These are phyloP conservation scores for Lipomyces yamanashiensis DNA, from an alignment of 805 yeast genomes.

Conservation along the genomic window DNA sequence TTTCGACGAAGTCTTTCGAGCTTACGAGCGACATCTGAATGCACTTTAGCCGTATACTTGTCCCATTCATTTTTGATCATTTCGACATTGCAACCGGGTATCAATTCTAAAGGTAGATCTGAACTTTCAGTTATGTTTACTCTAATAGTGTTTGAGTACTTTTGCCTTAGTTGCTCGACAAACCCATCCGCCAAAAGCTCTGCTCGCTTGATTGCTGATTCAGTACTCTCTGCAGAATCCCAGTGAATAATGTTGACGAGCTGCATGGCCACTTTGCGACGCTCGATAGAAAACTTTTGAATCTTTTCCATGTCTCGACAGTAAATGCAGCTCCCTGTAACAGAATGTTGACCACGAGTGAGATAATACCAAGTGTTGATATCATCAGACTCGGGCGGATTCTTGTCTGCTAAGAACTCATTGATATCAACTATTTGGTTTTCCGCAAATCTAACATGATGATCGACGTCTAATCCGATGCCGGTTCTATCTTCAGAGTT, in stretches of 20 bases:
- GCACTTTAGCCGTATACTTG: not conserved
- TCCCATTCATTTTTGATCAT: conserved; percentile 3
- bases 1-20: not conserved
- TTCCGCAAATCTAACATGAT: not conserved
- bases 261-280: conserved; percentile 9
- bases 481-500: not conserved
- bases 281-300: conserved; percentile 9
- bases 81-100: not conserved
- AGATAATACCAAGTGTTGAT: conserved; percentile 16
- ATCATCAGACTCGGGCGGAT: not conserved
- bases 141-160: not conserved
- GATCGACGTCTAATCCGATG: not conserved
- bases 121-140: too few relatives aligned
- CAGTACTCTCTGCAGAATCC: conserved; percentile 8
- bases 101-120: not conserved
- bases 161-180: conserved; percentile 9
- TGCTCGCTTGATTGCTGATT: conserved; percentile 12
- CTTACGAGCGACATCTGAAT: not conserved
- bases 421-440: not conserved
- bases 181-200: conserved; percentile 15
- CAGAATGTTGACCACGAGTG: conserved; percentile 15
- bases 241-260: conserved; percentile 15
- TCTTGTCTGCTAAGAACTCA: not conserved
- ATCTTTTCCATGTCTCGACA: conserved; percentile 19
- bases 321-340: conserved; percentile 15